Percentiles rank a stretch among this genome's conserved stretches.
phyloP scores from a whole-genome alignment of 768 basidiomycete genomes.

The Mycena floridula region DNA sequence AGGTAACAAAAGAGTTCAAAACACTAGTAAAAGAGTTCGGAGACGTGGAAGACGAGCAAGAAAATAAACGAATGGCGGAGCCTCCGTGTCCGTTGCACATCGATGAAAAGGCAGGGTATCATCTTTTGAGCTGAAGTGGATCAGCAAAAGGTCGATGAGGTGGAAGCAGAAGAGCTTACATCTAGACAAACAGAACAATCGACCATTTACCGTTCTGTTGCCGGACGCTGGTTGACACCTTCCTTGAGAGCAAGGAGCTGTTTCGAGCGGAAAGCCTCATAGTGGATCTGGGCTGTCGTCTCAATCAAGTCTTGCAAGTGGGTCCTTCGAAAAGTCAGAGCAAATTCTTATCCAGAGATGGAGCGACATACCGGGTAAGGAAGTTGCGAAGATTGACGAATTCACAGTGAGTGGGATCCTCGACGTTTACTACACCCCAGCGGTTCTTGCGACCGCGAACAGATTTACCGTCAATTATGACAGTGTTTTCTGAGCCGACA shows the following conservation, averaged over 20 bases:
- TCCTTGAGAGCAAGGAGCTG: slow-evolving; percentile 97
- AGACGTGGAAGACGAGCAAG: no score
- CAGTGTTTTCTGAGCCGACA: slow-evolving; percentile 93
- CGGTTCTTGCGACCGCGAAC: slow-evolving; percentile 96
- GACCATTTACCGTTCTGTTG: slow-evolving; percentile 25
- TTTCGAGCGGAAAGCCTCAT: slow-evolving; percentile 99
- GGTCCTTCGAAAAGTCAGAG: slow-evolving; percentile 46
- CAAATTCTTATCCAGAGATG: not conserved
- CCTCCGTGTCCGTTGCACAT: not conserved
- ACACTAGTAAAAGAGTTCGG: no score
- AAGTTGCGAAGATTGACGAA: slow-evolving; percentile 97
- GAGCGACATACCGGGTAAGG: slow-evolving; percentile 66
- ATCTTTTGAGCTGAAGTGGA: not conserved
- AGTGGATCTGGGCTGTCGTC: slow-evolving; percentile 98
- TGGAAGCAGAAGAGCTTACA: no score
- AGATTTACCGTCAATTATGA: slow-evolving; percentile 92
- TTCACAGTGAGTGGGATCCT: slow-evolving; percentile 96
- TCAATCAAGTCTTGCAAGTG: slow-evolving; percentile 98
- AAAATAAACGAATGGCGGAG: not conserved
- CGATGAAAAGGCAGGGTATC: not conserved
- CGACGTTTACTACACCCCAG: slow-evolving; percentile 98
- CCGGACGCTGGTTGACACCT: slow-evolving; percentile 71
- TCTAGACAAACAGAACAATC: no score
- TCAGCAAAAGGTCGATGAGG: no score
- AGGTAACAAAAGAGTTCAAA: no score